These are phyloP conservation scores for Daldinia vernicosa DNA, from an alignment of 495 filamentous ascomycete species.

Conservation along the genomic window DNA sequence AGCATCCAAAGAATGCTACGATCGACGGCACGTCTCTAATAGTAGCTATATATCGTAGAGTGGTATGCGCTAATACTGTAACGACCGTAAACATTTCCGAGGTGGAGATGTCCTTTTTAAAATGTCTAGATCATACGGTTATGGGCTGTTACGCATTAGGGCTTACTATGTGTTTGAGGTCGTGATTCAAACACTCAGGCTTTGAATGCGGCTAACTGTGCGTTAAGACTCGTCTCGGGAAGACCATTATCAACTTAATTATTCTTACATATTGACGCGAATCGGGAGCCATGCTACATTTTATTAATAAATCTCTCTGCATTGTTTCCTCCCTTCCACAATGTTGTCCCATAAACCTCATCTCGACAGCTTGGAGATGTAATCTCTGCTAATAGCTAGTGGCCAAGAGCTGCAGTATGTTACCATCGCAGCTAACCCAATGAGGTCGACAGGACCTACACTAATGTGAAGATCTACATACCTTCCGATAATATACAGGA, in stretches of 20 bases:
- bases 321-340: not conserved
- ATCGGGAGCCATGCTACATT: not conserved
- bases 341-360: not conserved
- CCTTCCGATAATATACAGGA: not conserved
- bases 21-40: not conserved
- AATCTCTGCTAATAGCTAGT: conserved; percentile 3
- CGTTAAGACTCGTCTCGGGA: not conserved
- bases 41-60: not conserved
- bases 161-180: not conserved
- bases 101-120: not conserved
- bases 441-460: not conserved
- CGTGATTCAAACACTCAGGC: not conserved
- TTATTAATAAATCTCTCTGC: not conserved
- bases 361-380: not conserved
- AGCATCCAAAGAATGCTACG: not conserved
- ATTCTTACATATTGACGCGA: not conserved
- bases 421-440: conserved; percentile 11
- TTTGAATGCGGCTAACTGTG: not conserved
- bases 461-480: conserved; percentile 8
- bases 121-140: not conserved
- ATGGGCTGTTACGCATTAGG: not conserved
- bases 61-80: not conserved
- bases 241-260: not conserved
- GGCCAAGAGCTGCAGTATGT: not conserved
- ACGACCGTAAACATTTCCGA: not conserved